Evolutionary conservation across 306 rosid genomes (phyloP), one percentile per base, ranked within the genome.

Genomic region (Albizia julibrissin): DNA sequence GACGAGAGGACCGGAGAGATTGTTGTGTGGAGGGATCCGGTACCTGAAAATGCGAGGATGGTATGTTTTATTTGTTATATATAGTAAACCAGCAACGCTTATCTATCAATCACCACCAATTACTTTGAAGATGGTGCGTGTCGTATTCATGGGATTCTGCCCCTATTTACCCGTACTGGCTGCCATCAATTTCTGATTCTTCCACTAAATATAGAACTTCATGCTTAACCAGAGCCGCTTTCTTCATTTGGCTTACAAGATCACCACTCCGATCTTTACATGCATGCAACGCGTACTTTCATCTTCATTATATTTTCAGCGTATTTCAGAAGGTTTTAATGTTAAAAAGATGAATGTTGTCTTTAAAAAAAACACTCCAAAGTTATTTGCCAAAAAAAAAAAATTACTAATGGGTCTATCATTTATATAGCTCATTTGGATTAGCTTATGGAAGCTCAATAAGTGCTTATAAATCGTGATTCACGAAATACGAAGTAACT

Each of bases 1-100:
- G 74, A 22, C 33, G 85, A 37, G 84, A 66, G 74, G 69, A 19
- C 24, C 3, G 59, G 9, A 9, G n/a, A 49, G 56, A 5, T 49
- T 16, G 16, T 16, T 15, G n/a, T 14, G 8, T 14, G 56, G 3
- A 13, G 18, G n/a, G 22, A 52, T 6, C 61, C 61, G 26, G 12
- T 3, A 47, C 52, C 6, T 1, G 50, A 49, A n/a, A 69, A 69
- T n/a, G 31, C 50, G 13, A 39, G 73, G 29, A 21, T 3, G 8
- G 13, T 13, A n/a, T 11, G 74, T 6, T 44, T 61, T 76, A 40
- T 47, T 6, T 2, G 21, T 47, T 75, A 81, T 26, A 24, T 11
- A 24, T 3, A 18, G 62, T 72, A 21, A 34, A 10, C 22, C 21
- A 4, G 37, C 73, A 21, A 39, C 15, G 3, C 10, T 10, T 10